A percentile compares a stretch with the other conserved stretches of the same genome.
phyloP scores from a whole-genome alignment of 495 filamentous ascomycete species.

The Glonium stellatum region DNA sequence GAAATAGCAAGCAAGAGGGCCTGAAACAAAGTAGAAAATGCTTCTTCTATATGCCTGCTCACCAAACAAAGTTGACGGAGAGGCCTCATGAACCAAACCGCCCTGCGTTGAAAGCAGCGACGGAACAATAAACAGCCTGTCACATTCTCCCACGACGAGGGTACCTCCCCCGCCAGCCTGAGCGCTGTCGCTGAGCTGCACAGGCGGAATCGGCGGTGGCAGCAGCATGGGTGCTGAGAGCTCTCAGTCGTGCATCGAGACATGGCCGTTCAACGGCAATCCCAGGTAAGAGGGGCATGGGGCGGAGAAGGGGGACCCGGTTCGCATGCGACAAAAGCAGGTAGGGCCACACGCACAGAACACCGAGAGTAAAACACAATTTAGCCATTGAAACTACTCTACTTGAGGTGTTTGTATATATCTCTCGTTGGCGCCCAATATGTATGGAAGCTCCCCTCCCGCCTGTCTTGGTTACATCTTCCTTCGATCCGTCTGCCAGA shows the following conservation, averaged over 20 bases:
- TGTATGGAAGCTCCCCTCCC: constrained; percentile 13
- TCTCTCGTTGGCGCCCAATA: constrained; percentile 27
- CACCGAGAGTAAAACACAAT: constrained; percentile 3
- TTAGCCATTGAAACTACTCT: constrained; percentile 27
- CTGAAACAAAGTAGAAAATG: constrained; percentile 15
- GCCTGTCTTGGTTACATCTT: constrained; percentile 17
- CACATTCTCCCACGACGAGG: constrained; percentile 23
- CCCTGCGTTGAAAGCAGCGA: constrained; percentile 17
- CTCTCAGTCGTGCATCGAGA: constrained; percentile 20
- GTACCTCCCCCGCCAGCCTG: constrained; percentile 18
- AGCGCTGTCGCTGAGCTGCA: constrained; percentile 12
- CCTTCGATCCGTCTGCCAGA: constrained; percentile 28
- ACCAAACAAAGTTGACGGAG: constrained; percentile 4
- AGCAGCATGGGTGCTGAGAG: constrained; percentile 21
- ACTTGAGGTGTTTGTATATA: constrained; percentile 28
- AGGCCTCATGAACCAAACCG: constrained; percentile 15
- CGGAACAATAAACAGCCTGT: constrained; percentile 27
- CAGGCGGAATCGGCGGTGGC: constrained; percentile 27
- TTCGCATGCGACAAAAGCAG: constrained; percentile 16
- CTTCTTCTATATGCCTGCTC: constrained; percentile 23
- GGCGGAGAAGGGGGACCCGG: constrained; percentile 22
- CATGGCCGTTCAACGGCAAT: constrained; percentile 19
- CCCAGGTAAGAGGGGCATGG: constrained; percentile 27
- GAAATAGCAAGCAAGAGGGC: constrained; percentile 6
- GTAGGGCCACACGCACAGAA: constrained; percentile 7